Conservation (phyloP, 768 basidiomycete species). For the Lactarius quietus region DNA sequence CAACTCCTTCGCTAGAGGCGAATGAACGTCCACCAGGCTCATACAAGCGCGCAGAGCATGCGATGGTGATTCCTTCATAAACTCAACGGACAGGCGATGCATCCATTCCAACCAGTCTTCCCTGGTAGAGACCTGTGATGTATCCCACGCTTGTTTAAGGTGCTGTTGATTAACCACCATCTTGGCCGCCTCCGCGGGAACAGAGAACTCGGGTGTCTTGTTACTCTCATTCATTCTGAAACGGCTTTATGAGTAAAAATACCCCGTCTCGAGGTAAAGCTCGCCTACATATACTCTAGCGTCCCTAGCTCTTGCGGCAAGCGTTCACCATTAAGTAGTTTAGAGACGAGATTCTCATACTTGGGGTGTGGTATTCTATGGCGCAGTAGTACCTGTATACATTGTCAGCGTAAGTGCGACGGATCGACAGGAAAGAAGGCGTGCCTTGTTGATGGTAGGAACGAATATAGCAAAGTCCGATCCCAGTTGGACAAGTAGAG, state of each 20-base stretch:
- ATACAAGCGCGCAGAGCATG: slow-evolving; percentile 97
- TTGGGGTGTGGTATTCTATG: slow-evolving; percentile 74
- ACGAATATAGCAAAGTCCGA: slow-evolving; percentile 98
- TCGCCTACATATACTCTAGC: slow-evolving; percentile 59
- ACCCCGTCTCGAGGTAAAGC: neutral
- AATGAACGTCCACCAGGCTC: slow-evolving; percentile 87
- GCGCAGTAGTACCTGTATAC: slow-evolving; percentile 61
- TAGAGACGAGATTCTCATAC: slow-evolving; percentile 86
- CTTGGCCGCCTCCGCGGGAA: slow-evolving; percentile 75
- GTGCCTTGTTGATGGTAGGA: slow-evolving; percentile 92
- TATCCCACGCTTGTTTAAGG: slow-evolving; percentile 95
- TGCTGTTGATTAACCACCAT: slow-evolving; percentile 96
- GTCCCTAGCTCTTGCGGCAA: slow-evolving; percentile 81
- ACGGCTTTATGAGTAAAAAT: slow-evolving; percentile 2
- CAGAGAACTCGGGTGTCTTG: slow-evolving; percentile 69
- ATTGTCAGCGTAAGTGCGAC: slow-evolving; percentile 12
- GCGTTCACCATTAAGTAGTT: slow-evolving; percentile 87
- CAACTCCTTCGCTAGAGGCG: slow-evolving; percentile 86
- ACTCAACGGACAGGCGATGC: slow-evolving; percentile 86
- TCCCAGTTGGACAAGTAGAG: slow-evolving; percentile 88
- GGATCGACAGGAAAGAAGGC: slow-evolving; percentile 14
- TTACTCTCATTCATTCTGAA: slow-evolving; percentile 53
- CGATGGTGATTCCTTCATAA: slow-evolving; percentile 97
- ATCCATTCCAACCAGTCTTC: slow-evolving; percentile 98
- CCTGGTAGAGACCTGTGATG: slow-evolving; percentile 64